phyloP scores from a whole-genome alignment of 2,329 filamentous ascomycete genomes.

The Epichloe gansuensis region DNA sequence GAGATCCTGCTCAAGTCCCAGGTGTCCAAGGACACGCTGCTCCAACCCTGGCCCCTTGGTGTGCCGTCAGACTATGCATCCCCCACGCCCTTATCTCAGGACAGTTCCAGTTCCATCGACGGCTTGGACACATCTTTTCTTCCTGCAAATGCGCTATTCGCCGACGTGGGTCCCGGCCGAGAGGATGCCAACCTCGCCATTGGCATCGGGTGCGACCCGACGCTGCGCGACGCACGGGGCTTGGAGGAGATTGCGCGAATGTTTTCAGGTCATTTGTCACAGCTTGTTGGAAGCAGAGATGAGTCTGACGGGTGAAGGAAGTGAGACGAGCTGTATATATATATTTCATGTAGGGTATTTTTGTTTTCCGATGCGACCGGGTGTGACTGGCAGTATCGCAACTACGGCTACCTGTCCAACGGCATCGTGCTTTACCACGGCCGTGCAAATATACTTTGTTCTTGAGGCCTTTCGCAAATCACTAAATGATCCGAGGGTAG shows the following conservation, averaged over 20 bases:
- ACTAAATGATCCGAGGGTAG: conserved; percentile 62
- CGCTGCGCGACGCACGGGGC: background rate
- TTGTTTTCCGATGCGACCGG: conserved; percentile 66
- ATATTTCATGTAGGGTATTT: background rate
- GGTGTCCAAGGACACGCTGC: background rate
- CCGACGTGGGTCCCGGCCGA: background rate
- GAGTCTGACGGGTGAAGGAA: background rate
- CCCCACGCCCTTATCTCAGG: background rate
- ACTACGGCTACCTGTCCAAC: conserved; percentile 67
- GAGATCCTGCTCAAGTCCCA: background rate
- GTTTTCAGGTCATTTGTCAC: background rate
- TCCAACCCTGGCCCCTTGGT: background rate
- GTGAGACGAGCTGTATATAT: background rate
- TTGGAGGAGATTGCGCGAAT: background rate
- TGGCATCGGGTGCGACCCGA: background rate
- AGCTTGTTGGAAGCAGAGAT: background rate
- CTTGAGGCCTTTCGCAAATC: conserved; percentile 82
- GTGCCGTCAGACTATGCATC: background rate
- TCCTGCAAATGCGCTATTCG: background rate
- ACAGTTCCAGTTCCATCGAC: background rate
- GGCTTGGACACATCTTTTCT: background rate
- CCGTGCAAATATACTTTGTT: conserved; percentile 67
- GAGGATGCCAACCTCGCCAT: background rate
- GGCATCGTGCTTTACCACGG: conserved; percentile 63
- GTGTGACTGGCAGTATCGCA: conserved; percentile 78